Base-by-base conservation (phyloP, 192 early-diverging fungal genomes). In the Phycomyces blakesleeanus region DNA sequence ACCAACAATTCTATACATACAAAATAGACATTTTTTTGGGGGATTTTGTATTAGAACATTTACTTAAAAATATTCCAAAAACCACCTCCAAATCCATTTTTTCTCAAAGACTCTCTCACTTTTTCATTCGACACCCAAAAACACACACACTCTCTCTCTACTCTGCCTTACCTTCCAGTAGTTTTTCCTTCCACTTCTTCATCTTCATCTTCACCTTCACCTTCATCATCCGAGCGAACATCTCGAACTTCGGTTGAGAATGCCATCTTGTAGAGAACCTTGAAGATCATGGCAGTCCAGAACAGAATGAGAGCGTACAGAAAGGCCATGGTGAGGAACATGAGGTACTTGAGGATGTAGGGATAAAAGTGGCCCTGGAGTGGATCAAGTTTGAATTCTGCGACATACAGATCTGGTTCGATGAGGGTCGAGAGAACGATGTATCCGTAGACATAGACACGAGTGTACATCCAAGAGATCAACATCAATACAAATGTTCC, bases 381-480 rank as follows among this genome's bases (percentile, higher is more conserved):
- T 22, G 80, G 80, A 61, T 80, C 78, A 11, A 73, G 38, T 14
- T 68, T 61, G 53, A 73, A 67, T 55, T 80, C 73, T 20, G 67
- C 64, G 1, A 79, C 71, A 55, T 83, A 78, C 26, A 76, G 68
- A 41, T 83, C 84, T 26, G 86, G 78, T 41, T 85, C 86, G 8
- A 73, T 78, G n/a, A 68, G 63, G 25, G 84, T 81, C 55, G 81
- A 81, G 51, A 75, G 71, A 42, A 85, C 74, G 37, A 92, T 86
- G 39, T 78, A 77, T 5, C 83, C 80, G 64, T 89, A 91, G 40
- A 89, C 59, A 60, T 85, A 89, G 61, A 91, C 85, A 20, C 92
- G 85, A 2, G 89, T 90, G 21, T 87, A 85, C 29, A 87, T 47
- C 92, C 92, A 92, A 22, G 83, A 79, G 9, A 89, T 21, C 51